Evolutionary conservation across 352 stramenopile genomes (phyloP), one percentile per base, ranked within the genome.

Genomic region (Globisporangium rhizosaccharum): DNA sequence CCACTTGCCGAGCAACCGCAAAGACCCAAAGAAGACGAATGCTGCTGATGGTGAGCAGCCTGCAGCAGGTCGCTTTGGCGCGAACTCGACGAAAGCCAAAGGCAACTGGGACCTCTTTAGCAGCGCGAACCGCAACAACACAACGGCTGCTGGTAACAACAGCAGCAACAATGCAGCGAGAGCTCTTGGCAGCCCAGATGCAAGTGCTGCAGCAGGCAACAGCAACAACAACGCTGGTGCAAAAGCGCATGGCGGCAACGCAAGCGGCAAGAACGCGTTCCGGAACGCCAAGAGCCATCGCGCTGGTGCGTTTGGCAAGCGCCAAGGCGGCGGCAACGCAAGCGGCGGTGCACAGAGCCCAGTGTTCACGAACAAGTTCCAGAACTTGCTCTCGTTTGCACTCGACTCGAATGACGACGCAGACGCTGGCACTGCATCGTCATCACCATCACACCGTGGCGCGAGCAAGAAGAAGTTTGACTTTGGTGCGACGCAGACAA

Each of bases 341-440:
- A 37, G 33, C 33, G 51, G 56, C 44, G 10, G 10, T 28, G 18
- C 44, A n/a, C 61, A 86, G 47, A 56, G 51, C 17, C 66, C 69
- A 5, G 75, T 88, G 47, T 89, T 88, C 56, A 90, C 82, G 23
- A 88, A 92, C 73, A 90, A 92, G 66, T 92, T 92, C 53, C 79
- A 90, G 68, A 92, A 92, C 66, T 59, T 92, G 53, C 58, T 92
- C 53, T 90, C 76, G 51, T 88, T 90, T 59, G 77, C 79, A 15
- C 80, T 88, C 20, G 47, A 61, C 8, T 37, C 46, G 17, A 76
- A 88, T 12, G 72, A 83, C 12, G 68, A 67, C 25, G 20, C 7
- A n/a, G 30, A 23, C 53, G 39, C 8, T 39, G 11, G 8, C 7
- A 7, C n/a, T 1, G 9, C 7, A 3, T 14, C 41, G 25, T 25